Evolutionary conservation across 768 basidiomycete genomes (phyloP).

Genomic region (Naganishia vaughanmartiniae): DNA sequence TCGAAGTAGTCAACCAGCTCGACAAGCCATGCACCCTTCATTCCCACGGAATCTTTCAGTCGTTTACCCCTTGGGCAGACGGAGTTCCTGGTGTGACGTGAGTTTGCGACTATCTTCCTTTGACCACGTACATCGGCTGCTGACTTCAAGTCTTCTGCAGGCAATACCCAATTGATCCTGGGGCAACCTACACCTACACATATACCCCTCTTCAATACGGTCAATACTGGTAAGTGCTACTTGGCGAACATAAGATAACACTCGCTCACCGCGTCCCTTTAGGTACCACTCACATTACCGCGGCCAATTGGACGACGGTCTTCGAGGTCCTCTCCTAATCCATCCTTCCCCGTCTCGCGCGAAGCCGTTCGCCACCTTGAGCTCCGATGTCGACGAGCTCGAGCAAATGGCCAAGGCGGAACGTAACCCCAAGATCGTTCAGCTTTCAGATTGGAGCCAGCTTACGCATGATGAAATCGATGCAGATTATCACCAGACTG

Average conservation of each 20-base stretch:
- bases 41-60: conserved; percentile 27
- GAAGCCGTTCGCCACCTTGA: conserved; percentile 18
- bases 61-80: conserved; percentile 21
- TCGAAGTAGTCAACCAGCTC: conserved; percentile 22
- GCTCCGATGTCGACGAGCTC: conserved; percentile 20
- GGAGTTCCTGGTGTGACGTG: conserved; percentile 29
- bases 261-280: background rate
- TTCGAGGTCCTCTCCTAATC: conserved; percentile 29
- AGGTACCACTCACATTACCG: conserved; percentile 32
- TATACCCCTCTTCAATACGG: conserved; percentile 26
- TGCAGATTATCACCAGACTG: conserved; percentile 23
- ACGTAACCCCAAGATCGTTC: conserved; percentile 15
- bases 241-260: background rate
- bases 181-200: conserved; percentile 23
- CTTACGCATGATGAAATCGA: conserved; percentile 25
- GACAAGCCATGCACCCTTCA: conserved; percentile 21
- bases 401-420: conserved; percentile 28
- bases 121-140: background rate
- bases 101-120: background rate
- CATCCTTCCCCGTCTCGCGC: conserved; percentile 19
- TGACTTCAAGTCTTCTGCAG: background rate
- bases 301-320: conserved; percentile 26
- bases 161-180: conserved; percentile 26
- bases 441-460: conserved; percentile 26
- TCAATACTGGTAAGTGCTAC: conserved; percentile 23